phyloP scores from a whole-genome alignment of 768 basidiomycete species.

The Mycena amicta region DNA sequence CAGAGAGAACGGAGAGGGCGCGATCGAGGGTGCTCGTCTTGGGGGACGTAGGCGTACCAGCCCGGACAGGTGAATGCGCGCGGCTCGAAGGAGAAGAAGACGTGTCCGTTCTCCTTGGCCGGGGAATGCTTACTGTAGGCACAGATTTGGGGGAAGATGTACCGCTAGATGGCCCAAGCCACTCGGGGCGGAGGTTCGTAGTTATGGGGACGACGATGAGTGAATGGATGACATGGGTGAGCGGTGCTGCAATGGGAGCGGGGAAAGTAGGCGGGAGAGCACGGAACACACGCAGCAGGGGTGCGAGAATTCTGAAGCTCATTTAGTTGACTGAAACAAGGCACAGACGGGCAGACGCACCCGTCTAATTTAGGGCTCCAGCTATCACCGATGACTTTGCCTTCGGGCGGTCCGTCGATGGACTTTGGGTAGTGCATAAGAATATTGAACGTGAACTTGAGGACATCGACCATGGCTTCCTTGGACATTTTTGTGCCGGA shows the following conservation, averaged over 20 bases:
- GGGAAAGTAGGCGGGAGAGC: slow-evolving; percentile 62
- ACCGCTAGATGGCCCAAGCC: slow-evolving; percentile 56
- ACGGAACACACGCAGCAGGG: slow-evolving; percentile 72
- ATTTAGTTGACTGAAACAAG: background rate
- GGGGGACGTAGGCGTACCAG: slow-evolving; percentile 31
- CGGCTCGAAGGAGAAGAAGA: slow-evolving; percentile 37
- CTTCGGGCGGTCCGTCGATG: slow-evolving; percentile 27
- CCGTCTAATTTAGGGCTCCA: slow-evolving; percentile 76
- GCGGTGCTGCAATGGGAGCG: slow-evolving; percentile 67
- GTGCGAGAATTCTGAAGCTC: slow-evolving; percentile 60
- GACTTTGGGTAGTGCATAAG: slow-evolving; percentile 83
- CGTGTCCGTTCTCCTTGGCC: slow-evolving; percentile 30
- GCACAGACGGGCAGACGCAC: too few relatives aligned
- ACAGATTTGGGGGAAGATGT: slow-evolving; percentile 37
- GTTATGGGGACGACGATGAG: slow-evolving; percentile 78
- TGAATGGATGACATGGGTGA: slow-evolving; percentile 81
- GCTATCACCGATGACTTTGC: slow-evolving; percentile 66
- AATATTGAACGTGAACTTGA: slow-evolving; percentile 86
- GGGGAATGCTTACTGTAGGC: slow-evolving; percentile 40
- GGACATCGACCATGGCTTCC: slow-evolving; percentile 79
- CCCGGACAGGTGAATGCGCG: slow-evolving; percentile 41
- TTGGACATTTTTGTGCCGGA: slow-evolving; percentile 55
- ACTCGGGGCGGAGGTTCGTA: slow-evolving; percentile 54
- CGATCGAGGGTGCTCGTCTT: slow-evolving; percentile 57
- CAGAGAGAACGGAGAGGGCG: slow-evolving; percentile 56